These are phyloP conservation scores for Coemansia sp. DNA, from an alignment of 192 early-diverging fungal species.

Conservation along the genomic window DNA sequence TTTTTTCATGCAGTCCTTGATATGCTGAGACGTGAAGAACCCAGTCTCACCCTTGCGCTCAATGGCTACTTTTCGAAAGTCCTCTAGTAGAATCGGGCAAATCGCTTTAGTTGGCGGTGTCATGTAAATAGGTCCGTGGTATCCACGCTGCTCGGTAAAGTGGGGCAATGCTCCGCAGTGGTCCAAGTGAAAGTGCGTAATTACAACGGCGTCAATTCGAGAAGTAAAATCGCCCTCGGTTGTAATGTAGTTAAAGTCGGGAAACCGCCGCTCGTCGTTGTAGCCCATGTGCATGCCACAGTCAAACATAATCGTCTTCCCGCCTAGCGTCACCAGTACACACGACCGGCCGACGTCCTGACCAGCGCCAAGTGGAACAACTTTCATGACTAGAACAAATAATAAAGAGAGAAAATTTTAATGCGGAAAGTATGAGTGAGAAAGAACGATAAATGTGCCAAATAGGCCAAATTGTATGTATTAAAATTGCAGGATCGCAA, in stretches of 20 bases:
- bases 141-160: slow-evolving; percentile 95
- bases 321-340: slow-evolving; percentile 76
- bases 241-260: slow-evolving; percentile 93
- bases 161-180: slow-evolving; percentile 97
- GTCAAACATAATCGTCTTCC: slow-evolving; percentile 90
- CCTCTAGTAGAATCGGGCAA: slow-evolving; percentile 89
- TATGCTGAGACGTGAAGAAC: slow-evolving; percentile 87
- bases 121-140: slow-evolving; percentile 98
- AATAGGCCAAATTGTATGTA: background rate
- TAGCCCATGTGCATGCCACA: slow-evolving; percentile 97
- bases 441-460: background rate
- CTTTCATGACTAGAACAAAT: slow-evolving; percentile 45
- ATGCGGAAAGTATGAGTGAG: background rate
- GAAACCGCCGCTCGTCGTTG: slow-evolving; percentile 89
- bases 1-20: slow-evolving; percentile 95
- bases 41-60: slow-evolving; percentile 88
- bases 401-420: slow-evolving; percentile 4
- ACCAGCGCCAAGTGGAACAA: slow-evolving; percentile 73
- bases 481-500: background rate
- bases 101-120: slow-evolving; percentile 97
- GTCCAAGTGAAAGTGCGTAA: slow-evolving; percentile 98
- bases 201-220: slow-evolving; percentile 89
- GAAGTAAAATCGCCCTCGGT: slow-evolving; percentile 79
- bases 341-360: slow-evolving; percentile 91
- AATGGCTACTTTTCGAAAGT: slow-evolving; percentile 91